Conservation (phyloP, 2,329 filamentous ascomycete genomes). For the Aspergillus sp. region DNA sequence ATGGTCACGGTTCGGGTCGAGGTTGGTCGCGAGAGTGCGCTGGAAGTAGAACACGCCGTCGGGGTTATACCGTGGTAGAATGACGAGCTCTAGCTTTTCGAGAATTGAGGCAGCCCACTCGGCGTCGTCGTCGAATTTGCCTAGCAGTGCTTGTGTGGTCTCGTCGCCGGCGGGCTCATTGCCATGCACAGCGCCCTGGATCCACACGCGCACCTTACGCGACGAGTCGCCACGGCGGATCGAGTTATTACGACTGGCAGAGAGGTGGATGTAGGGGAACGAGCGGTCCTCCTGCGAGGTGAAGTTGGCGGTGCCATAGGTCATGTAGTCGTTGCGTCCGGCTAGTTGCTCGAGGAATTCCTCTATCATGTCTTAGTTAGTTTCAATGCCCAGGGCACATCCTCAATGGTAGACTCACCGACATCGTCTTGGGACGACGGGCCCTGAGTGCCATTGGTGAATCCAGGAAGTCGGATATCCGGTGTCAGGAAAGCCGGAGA, state of each 20-base stretch:
- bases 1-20: conserved; percentile 9
- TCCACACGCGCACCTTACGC: conserved; percentile 1
- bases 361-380: not conserved
- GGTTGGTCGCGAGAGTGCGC: conserved; percentile 1
- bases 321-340: conserved; percentile 7
- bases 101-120: conserved; percentile 1
- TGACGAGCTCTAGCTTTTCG: conserved; percentile 1
- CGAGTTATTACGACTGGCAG: not conserved
- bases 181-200: conserved; percentile 8
- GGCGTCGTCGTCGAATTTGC: not conserved
- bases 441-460: conserved; percentile 6
- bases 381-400: not conserved
- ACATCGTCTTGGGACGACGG: conserved; percentile 3
- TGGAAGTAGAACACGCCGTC: conserved; percentile 9
- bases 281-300: conserved; percentile 6
- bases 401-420: not conserved
- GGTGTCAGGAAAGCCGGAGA: conserved; percentile 5
- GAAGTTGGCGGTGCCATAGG: conserved; percentile 4
- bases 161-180: conserved; percentile 9
- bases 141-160: conserved; percentile 5
- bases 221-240: not conserved
- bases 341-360: not conserved
- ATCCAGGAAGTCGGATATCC: conserved; percentile 7
- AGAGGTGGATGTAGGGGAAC: conserved; percentile 4
- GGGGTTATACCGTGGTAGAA: conserved; percentile 1